Conservation (phyloP, 352 stramenopile genomes). For the Phytophthora fragariaefolia region DNA sequence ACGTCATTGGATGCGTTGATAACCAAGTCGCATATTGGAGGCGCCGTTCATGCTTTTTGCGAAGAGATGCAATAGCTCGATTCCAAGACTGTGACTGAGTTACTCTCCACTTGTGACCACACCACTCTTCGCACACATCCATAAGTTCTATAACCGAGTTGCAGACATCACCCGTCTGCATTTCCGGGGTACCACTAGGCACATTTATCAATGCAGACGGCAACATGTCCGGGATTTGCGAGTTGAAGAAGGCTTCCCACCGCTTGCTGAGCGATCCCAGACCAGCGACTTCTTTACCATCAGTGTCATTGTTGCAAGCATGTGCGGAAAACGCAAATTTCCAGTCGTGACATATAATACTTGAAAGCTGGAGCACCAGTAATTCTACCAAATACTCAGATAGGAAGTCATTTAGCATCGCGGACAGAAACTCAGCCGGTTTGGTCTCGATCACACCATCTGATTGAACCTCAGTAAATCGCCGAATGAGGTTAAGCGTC, state of each 20-base stretch:
- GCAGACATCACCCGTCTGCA: slow-evolving; percentile 16
- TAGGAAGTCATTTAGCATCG: slow-evolving; percentile 32
- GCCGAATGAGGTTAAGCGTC: slow-evolving; percentile 16
- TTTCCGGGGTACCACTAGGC: slow-evolving; percentile 13
- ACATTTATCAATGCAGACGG: slow-evolving; percentile 29
- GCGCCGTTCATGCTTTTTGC: slow-evolving; percentile 32
- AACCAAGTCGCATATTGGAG: slow-evolving; percentile 57
- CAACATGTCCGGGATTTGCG: slow-evolving; percentile 45
- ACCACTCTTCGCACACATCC: slow-evolving; percentile 30
- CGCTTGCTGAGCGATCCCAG: slow-evolving; percentile 15
- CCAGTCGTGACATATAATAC: slow-evolving; percentile 50
- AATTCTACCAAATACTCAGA: slow-evolving; percentile 32
- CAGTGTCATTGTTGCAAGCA: neutral
- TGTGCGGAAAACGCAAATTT: slow-evolving; percentile 43
- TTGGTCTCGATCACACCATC: slow-evolving; percentile 2
- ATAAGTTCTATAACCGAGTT: slow-evolving; percentile 25
- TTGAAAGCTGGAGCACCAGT: slow-evolving; percentile 39
- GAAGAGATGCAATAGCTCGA: slow-evolving; percentile 22
- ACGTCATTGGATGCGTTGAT: neutral
- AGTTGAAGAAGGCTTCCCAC: slow-evolving; percentile 40
- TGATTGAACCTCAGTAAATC: slow-evolving; percentile 10
- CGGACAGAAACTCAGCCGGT: slow-evolving; percentile 19
- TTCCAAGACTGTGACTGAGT: slow-evolving; percentile 18
- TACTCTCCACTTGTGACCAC: slow-evolving; percentile 22
- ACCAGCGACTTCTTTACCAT: neutral